Conservation (phyloP, 257 asterid genomes). For the Lavandula angustifolia region DNA sequence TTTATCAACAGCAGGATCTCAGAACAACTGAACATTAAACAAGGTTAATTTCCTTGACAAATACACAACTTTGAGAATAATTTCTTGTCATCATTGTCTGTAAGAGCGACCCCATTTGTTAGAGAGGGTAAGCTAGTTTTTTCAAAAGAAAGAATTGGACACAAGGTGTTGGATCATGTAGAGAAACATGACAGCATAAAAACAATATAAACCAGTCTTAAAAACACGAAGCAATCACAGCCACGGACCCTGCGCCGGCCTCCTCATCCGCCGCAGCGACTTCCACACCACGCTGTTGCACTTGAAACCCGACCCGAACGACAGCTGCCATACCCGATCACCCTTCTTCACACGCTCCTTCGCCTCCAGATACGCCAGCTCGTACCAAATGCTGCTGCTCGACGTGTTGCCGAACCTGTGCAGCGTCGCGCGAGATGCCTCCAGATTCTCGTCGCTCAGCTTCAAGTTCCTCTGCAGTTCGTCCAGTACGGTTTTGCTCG, state of each 20-base stretch:
- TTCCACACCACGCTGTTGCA: conserved; percentile 93
- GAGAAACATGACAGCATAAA: neutral
- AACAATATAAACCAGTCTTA: neutral
- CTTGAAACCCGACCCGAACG: conserved; percentile 96
- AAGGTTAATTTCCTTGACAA: no score
- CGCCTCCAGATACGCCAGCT: conserved; percentile 83
- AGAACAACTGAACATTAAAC: no score
- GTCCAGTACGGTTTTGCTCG: conserved; percentile 77
- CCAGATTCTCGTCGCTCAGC: conserved; percentile 72
- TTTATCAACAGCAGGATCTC: no score
- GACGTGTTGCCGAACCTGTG: conserved; percentile 93
- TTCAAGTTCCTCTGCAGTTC: conserved; percentile 90
- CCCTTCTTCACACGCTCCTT: conserved; percentile 69
- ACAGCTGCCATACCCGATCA: conserved; percentile 85
- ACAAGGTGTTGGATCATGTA: conserved; percentile 18
- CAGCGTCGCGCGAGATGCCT: conserved; percentile 70
- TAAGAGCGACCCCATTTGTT: conserved; percentile 14
- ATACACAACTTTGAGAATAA: no score
- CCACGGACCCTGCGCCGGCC: conserved; percentile 68
- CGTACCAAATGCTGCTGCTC: conserved; percentile 97
- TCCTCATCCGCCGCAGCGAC: conserved; percentile 49
- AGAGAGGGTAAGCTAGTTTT: no score
- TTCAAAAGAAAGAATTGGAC: neutral
- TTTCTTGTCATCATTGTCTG: conserved; percentile 20
- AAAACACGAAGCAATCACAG: conserved; percentile 43